Evolutionary conservation across 495 filamentous ascomycete species (phyloP).

Genomic region (Neurospora sp.): DNA sequence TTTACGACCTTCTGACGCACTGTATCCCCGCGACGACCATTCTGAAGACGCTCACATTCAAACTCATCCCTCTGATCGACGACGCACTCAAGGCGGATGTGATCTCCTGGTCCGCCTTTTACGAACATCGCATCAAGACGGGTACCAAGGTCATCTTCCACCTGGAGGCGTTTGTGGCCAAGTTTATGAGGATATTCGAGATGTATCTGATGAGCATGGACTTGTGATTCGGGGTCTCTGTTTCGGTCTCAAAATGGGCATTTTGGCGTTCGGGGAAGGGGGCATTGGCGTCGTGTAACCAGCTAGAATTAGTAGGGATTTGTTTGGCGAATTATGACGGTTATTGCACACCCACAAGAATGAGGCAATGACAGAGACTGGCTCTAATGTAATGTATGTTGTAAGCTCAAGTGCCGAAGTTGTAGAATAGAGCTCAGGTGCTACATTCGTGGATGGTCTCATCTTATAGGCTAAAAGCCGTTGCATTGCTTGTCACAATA

Average conservation of each 20-base stretch:
- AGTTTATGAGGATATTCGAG: conserved; percentile 94
- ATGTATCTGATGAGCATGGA: conserved; percentile 91
- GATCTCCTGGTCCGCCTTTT: conserved; percentile 93
- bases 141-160: conserved; percentile 97
- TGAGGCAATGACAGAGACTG: not conserved
- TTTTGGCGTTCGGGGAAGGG: not conserved
- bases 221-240: conserved; percentile 17
- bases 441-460: not conserved
- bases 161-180: conserved; percentile 94
- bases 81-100: conserved; percentile 84
- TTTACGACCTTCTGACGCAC: conserved; percentile 93
- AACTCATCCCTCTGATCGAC: conserved; percentile 76
- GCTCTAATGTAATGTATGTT: not conserved
- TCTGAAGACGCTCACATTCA: conserved; percentile 87
- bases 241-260: not conserved
- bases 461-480: not conserved
- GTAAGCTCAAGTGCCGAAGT: not conserved
- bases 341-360: not conserved
- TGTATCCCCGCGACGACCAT: conserved; percentile 93
- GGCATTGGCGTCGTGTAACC: conserved; percentile 1
- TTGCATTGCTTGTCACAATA: not conserved
- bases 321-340: not conserved
- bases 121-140: conserved; percentile 83
- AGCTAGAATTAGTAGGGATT: not conserved
- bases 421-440: not conserved